phyloP scores from a whole-genome alignment of 352 stramenopile species.

The Phytophthora vignae region DNA sequence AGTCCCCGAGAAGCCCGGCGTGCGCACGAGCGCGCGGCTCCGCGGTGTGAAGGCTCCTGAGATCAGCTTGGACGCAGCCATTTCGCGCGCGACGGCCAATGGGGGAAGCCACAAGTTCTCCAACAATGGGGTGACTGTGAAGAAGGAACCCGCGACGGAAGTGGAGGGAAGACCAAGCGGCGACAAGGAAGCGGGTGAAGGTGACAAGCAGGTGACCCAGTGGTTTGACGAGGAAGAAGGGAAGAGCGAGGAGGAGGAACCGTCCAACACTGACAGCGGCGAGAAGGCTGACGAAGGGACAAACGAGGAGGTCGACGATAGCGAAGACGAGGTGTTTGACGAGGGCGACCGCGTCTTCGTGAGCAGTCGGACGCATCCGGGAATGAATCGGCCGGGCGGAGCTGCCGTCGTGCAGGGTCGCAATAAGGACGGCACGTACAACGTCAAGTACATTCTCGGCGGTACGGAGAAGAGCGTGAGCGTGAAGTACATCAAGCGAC shows the following conservation, averaged over 20 bases:
- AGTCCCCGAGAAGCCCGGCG: constrained; percentile 25
- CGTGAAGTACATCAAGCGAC: constrained; percentile 61
- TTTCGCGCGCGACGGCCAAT: constrained; percentile 15
- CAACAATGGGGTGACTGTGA: constrained; percentile 28
- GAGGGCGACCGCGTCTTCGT: constrained; percentile 82
- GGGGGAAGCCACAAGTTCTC: constrained; percentile 6
- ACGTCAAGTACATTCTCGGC: constrained; percentile 88
- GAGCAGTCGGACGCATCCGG: constrained; percentile 68
- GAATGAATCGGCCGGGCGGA: constrained; percentile 84
- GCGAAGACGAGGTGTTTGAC: constrained; percentile 55
- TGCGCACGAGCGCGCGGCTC: constrained; percentile 48
- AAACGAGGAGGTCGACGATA: constrained; percentile 38
- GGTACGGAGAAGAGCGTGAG: constrained; percentile 76
- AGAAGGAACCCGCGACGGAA: constrained; percentile 30
- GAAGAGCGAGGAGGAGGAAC: constrained; percentile 17
- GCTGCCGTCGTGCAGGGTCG: constrained; percentile 54
- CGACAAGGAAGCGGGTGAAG: not conserved
- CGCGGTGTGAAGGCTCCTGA: constrained; percentile 59
- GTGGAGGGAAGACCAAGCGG: not conserved
- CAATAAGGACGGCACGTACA: constrained; percentile 78
- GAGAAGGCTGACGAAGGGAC: constrained; percentile 10
- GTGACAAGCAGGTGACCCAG: constrained; percentile 21
- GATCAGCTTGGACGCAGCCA: constrained; percentile 34
- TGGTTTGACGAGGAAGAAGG: constrained; percentile 48
- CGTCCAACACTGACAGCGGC: constrained; percentile 9